These are phyloP conservation scores for Arthromyces matolae DNA, from an alignment of 768 basidiomycete species.

Conservation along the genomic window DNA sequence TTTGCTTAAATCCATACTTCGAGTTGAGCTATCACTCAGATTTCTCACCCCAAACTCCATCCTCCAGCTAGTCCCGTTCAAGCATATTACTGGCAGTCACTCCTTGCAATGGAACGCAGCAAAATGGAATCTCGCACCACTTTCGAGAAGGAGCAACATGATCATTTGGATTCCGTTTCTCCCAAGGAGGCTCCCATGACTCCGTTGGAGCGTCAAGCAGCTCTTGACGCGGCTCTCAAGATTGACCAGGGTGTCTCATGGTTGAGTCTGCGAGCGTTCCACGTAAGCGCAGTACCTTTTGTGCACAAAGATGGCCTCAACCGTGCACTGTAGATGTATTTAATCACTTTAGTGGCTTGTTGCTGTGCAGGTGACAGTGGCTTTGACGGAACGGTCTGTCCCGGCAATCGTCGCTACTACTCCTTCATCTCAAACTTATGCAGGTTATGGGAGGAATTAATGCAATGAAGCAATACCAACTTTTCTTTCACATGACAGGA, in stretches of 20 bases:
- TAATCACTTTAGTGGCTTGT: slow-evolving; percentile 43
- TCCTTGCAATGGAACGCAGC: slow-evolving; percentile 9
- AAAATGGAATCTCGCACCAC: slow-evolving; percentile 17
- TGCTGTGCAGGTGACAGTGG: slow-evolving; percentile 51
- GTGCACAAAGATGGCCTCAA: background rate
- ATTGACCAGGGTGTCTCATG: slow-evolving; percentile 39
- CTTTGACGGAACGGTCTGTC: slow-evolving; percentile 48
- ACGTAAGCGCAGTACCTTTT: slow-evolving; percentile 24
- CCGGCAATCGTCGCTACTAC: background rate
- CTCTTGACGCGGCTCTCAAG: slow-evolving; percentile 35
- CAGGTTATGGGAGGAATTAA: slow-evolving; percentile 54
- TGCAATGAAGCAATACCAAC: slow-evolving; percentile 45
- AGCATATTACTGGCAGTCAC: no score
- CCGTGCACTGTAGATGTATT: slow-evolving; percentile 32
- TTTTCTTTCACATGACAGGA: slow-evolving; percentile 41
- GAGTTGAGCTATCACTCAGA: no score
- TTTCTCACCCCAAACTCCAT: no score
- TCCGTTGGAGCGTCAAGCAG: slow-evolving; percentile 37
- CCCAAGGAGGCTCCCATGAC: slow-evolving; percentile 21
- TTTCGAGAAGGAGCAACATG: slow-evolving; percentile 21
- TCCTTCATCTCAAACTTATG: background rate
- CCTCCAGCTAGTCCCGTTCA: no score
- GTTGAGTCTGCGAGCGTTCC: slow-evolving; percentile 34
- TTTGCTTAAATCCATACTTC: no score
- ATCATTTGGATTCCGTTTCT: slow-evolving; percentile 12